Evolutionary conservation across 2,329 filamentous ascomycete genomes (phyloP).

Genomic region (Clarireedia homoeocarpa): DNA sequence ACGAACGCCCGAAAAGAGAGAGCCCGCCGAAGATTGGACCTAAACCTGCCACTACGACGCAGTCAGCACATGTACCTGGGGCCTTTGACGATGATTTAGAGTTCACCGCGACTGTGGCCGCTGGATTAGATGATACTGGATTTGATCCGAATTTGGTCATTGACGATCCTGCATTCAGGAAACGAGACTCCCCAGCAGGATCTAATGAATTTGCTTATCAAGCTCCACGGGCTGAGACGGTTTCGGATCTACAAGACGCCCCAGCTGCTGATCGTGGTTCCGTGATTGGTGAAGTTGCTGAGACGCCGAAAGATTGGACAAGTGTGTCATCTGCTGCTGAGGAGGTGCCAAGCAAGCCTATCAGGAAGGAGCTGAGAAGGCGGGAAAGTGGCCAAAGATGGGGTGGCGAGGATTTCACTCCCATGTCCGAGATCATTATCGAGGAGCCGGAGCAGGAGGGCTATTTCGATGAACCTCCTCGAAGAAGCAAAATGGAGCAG

Average conservation of each 20-base stretch:
- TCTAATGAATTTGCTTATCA: constrained; percentile 43
- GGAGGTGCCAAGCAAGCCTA: constrained; percentile 25
- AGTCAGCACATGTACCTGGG: constrained; percentile 49
- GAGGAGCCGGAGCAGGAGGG: constrained; percentile 24
- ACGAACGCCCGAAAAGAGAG: constrained; percentile 15
- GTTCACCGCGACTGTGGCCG: constrained; percentile 62
- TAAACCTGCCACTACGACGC: constrained; percentile 36
- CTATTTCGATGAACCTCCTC: constrained; percentile 25
- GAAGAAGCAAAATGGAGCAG: constrained; percentile 41
- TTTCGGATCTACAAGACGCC: constrained; percentile 33
- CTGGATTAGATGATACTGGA: constrained; percentile 59
- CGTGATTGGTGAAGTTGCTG: constrained; percentile 39
- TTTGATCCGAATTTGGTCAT: constrained; percentile 66
- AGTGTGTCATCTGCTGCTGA: constrained; percentile 29
- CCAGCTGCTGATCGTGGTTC: constrained; percentile 31
- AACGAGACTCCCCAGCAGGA: constrained; percentile 55
- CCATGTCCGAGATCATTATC: constrained; percentile 15
- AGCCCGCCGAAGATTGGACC: constrained; percentile 47
- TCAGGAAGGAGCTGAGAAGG: constrained; percentile 36
- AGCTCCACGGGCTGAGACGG: constrained; percentile 42
- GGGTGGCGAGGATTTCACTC: constrained; percentile 14
- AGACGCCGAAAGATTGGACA: constrained; percentile 34
- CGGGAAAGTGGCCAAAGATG: constrained; percentile 35
- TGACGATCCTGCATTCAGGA: constrained; percentile 54
- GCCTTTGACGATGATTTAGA: constrained; percentile 59